Conservation (phyloP, 192 early-diverging fungal species). For the Phycomyces nitens region DNA sequence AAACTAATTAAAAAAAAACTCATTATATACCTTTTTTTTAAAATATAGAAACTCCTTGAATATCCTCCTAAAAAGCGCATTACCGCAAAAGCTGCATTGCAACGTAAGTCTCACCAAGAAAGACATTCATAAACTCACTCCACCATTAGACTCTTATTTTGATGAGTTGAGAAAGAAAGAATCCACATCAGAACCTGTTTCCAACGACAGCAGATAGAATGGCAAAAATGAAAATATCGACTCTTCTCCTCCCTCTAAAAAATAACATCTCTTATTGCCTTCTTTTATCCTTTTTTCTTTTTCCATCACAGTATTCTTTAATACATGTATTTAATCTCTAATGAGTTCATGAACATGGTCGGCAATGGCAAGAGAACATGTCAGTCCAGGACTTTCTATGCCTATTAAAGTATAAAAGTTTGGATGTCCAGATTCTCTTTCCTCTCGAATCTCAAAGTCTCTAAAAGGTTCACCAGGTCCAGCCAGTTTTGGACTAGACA, state of each 20-base stretch:
- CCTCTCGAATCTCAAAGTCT: constrained; percentile 75
- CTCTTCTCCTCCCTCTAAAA: no score
- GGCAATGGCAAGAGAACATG: constrained; percentile 77
- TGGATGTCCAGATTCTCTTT: constrained; percentile 39
- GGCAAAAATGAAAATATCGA: no score
- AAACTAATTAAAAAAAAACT: not conserved
- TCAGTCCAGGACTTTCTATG: constrained; percentile 86
- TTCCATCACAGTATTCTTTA: not conserved
- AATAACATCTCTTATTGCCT: no score
- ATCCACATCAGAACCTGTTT: not conserved
- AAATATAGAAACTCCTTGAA: constrained; percentile 56
- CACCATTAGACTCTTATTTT: constrained; percentile 35
- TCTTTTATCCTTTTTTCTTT: no score
- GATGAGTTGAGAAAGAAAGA: constrained; percentile 36
- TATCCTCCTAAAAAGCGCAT: constrained; percentile 80
- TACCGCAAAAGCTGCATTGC: constrained; percentile 72
- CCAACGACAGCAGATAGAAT: no score
- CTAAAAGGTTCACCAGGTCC: constrained; percentile 64
- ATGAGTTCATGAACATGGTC: constrained; percentile 48
- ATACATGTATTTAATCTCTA: constrained; percentile 5
- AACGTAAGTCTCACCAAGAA: constrained; percentile 22
- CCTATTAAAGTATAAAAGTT: constrained; percentile 76
- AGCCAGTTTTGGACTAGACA: constrained; percentile 72
- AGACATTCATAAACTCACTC: not conserved
- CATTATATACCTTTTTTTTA: not conserved